Evolutionary conservation across 768 basidiomycete species (phyloP).

Genomic region (Rhizopogon roseolus): DNA sequence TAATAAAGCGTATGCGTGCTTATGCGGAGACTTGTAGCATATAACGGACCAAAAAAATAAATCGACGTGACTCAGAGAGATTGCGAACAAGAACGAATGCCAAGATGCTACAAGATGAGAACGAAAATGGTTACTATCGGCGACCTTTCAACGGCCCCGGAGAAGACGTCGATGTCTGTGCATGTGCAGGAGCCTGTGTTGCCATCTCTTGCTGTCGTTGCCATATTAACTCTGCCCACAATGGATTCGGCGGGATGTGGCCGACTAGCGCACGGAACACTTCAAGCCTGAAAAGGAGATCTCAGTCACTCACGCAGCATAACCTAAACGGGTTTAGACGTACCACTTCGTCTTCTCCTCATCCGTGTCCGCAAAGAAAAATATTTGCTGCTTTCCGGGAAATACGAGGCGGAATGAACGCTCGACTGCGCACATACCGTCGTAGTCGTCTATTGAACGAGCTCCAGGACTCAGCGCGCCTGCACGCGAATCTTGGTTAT

Average conservation of each 20-base stretch:
- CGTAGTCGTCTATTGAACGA: constrained; percentile 49
- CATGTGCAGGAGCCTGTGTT: constrained; percentile 8
- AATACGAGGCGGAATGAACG: constrained; percentile 85
- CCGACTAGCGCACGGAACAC: constrained; percentile 82
- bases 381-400: constrained; percentile 69
- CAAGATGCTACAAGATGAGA: not conserved
- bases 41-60: not conserved
- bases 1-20: no score
- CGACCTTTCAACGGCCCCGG: not conserved
- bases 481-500: constrained; percentile 60
- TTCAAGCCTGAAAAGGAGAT: constrained; percentile 58
- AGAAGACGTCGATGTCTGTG: not conserved
- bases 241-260: constrained; percentile 84
- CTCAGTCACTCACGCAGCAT: not conserved
- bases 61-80: not conserved
- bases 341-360: constrained; percentile 87
- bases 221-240: constrained; percentile 92
- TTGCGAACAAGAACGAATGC: not conserved
- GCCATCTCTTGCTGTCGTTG: constrained; percentile 59
- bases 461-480: constrained; percentile 43
- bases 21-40: not conserved
- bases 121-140: not conserved
- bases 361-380: constrained; percentile 89
- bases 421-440: constrained; percentile 65
- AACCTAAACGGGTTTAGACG: constrained; percentile 15